phyloP scores from a whole-genome alignment of 2,329 filamentous ascomycete genomes.

The Chaetomium sp. region DNA sequence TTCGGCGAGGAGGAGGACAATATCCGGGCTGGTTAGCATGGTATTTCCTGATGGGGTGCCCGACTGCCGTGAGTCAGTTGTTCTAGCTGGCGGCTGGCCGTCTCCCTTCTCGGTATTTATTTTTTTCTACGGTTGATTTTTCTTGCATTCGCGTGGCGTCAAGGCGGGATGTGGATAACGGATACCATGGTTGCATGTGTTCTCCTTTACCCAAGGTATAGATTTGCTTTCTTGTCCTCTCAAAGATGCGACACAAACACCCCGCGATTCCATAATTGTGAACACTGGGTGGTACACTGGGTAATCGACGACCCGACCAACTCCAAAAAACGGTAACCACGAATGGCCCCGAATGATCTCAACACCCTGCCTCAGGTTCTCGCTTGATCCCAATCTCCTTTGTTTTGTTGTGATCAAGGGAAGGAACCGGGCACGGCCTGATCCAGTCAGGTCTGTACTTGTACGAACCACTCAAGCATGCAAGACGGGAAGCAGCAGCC shows the following conservation, averaged over 20 bases:
- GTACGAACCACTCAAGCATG: slow-evolving; percentile 16
- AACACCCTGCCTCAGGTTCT: background rate
- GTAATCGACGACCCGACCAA: background rate
- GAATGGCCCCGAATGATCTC: background rate
- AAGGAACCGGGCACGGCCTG: slow-evolving; percentile 19
- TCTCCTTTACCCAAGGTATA: slow-evolving; percentile 32
- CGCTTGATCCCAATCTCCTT: background rate
- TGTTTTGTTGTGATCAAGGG: background rate
- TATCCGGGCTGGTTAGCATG: slow-evolving; percentile 27
- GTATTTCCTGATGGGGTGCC: background rate
- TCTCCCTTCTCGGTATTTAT: slow-evolving; percentile 14
- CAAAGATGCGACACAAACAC: slow-evolving; percentile 19
- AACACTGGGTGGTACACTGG: background rate
- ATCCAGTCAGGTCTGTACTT: slow-evolving; percentile 1
- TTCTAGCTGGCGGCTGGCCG: slow-evolving; percentile 4
- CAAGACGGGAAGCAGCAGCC: slow-evolving; percentile 28
- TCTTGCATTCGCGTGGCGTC: slow-evolving; percentile 38
- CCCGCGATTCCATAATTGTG: slow-evolving; percentile 4
- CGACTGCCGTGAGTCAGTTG: slow-evolving; percentile 10
- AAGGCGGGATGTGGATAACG: slow-evolving; percentile 31
- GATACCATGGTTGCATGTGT: slow-evolving; percentile 36
- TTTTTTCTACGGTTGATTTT: slow-evolving; percentile 17
- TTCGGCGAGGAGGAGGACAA: slow-evolving; percentile 67
- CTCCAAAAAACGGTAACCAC: background rate
- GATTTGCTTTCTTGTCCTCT: slow-evolving; percentile 31